Base-by-base conservation (phyloP, 1,284 basidiomycete genomes). In the Kalmanozyma brasiliensis region DNA sequence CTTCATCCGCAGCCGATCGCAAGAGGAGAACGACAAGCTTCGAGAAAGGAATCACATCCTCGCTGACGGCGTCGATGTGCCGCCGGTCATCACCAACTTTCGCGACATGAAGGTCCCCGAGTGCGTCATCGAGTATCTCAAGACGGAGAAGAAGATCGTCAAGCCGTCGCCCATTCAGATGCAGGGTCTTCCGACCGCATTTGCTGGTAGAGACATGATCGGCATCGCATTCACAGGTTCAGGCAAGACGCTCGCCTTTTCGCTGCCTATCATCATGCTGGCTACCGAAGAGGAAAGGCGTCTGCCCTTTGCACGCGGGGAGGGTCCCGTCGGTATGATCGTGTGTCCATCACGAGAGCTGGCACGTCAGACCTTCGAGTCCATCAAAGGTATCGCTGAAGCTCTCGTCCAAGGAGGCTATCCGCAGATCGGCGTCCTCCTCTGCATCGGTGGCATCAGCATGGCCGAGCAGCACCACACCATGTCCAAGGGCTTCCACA, bases 391-490 rank as follows among this genome's bases (percentile, higher is more conserved):
- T 0, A 95, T 97, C 91, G 91, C 92, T 20, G 85, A 85, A 16
- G 89, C 91, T 11, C 85, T 98, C 44, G 87, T 89, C n/a, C 89
- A 88, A 73, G 89, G 88, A 7, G 89, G 89, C 19, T 96, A 94
- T 79, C 94, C 95, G 0, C 88, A 89, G 75, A 84, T 76, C 38
- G 76, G 77, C 24, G 89, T 90, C 0, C 84, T 99, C 8, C 86
- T 98, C 19, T 97, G 94, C 78, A 98, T 98, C 63, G 96, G 96
- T 41, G 96, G 96, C 3, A 98, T 98, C 78, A 92, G 90, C 58
- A 98, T 99, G 94, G 89, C 90, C 48, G 96, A 98, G 29, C 96
- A 98, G 84, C 88, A 88, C 57, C 92, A 96, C 77, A 89, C 91
- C 7, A 84, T 99, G 78, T 89, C 87, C 83, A 91, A 91, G 80